phyloP scores from a whole-genome alignment of 805 yeast genomes.

The Yamadazyma kitorensis region DNA sequence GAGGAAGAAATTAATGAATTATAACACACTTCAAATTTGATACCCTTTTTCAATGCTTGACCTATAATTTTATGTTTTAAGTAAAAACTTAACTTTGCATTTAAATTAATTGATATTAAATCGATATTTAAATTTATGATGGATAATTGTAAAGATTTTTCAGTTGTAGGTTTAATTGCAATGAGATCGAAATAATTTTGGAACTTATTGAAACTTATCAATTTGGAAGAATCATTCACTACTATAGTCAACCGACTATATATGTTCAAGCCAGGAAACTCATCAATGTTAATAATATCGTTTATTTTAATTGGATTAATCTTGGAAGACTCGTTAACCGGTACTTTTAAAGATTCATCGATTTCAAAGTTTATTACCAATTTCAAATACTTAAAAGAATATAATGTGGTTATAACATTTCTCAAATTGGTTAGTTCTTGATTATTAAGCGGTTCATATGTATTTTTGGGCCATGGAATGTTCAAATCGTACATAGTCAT shows the following conservation, averaged over 20 bases:
- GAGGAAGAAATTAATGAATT: constrained; percentile 45
- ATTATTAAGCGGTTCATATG: constrained; percentile 42
- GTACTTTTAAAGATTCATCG: constrained; percentile 51
- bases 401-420: constrained; percentile 50
- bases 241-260: constrained; percentile 73
- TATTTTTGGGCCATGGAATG: constrained; percentile 66
- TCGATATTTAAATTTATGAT: constrained; percentile 79
- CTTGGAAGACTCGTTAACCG: constrained; percentile 38
- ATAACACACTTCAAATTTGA: constrained; percentile 78
- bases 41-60: constrained; percentile 79
- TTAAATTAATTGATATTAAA: constrained; percentile 68
- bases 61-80: constrained; percentile 82
- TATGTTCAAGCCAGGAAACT: constrained; percentile 37
- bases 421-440: constrained; percentile 45
- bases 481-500: constrained; percentile 53
- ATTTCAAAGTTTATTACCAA: constrained; percentile 71
- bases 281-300: constrained; percentile 16
- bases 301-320: constrained; percentile 48
- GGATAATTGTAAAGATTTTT: constrained; percentile 72
- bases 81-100: constrained; percentile 65
- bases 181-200: constrained; percentile 66
- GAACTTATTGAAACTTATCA: constrained; percentile 55
- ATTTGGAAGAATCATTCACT: constrained; percentile 74
- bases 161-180: constrained; percentile 78
- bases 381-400: constrained; percentile 67